A percentile compares a stretch with the other conserved stretches of the same genome.
Evolutionary conservation across 2,329 filamentous ascomycete species (phyloP).

Genomic region (Colletotrichum incanum): DNA sequence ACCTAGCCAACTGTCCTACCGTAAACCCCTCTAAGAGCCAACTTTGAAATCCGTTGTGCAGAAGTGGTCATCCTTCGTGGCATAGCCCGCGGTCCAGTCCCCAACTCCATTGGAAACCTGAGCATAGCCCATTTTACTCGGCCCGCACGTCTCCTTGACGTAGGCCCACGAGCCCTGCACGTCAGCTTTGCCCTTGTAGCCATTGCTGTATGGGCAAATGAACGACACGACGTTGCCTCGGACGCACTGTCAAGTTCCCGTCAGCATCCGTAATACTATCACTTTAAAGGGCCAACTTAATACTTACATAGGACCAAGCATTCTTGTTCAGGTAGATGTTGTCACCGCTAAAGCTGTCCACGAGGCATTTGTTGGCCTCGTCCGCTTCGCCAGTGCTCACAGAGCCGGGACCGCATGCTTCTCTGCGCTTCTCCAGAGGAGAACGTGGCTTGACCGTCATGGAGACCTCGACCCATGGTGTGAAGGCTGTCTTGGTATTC

Average conservation of each 20-base stretch:
- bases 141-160: neutral
- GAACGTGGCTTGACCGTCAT: neutral
- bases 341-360: neutral
- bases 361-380: conserved; percentile 5
- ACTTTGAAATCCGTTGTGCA: neutral
- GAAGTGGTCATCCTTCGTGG: neutral
- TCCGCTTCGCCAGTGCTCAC: conserved; percentile 3
- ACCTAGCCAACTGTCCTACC: neutral
- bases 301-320: neutral
- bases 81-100: neutral
- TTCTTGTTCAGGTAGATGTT: neutral
- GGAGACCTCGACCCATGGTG: neutral
- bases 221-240: neutral
- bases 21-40: neutral
- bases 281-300: no score
- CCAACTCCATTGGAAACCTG: conserved; percentile 7
- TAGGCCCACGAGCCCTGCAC: neutral
- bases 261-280: neutral
- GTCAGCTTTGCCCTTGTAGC: neutral
- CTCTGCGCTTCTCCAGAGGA: conserved; percentile 14
- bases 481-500: conserved; percentile 5
- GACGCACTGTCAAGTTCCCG: neutral
- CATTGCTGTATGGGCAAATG: neutral
- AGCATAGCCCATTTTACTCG: conserved; percentile 1
- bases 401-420: neutral